These are phyloP conservation scores for Cordyceps farinosa DNA, from an alignment of 2,329 filamentous ascomycete species.

Conservation along the genomic window DNA sequence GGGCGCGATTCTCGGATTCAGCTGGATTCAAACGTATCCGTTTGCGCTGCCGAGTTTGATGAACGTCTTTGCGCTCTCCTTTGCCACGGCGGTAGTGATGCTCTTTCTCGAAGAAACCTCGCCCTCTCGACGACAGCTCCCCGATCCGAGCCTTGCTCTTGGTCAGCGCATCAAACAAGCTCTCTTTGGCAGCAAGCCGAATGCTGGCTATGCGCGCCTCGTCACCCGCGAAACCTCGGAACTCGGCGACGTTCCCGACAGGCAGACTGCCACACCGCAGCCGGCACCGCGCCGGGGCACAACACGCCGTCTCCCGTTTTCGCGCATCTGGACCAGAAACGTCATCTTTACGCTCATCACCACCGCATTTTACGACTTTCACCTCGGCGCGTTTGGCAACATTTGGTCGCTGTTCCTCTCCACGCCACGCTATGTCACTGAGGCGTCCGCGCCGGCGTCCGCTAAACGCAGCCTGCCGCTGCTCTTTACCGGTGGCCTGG, in stretches of 20 bases:
- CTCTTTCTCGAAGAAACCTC: constrained; percentile 65
- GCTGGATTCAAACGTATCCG: constrained; percentile 63
- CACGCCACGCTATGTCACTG: constrained; percentile 49
- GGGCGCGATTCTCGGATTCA: constrained; percentile 54
- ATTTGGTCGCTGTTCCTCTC: constrained; percentile 69
- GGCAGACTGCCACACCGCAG: constrained; percentile 4
- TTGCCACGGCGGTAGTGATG: constrained; percentile 52
- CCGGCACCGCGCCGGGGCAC: constrained; percentile 18
- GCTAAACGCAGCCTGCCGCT: constrained; percentile 39
- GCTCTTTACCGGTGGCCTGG: constrained; percentile 62
- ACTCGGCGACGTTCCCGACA: background rate
- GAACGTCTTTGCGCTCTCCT: constrained; percentile 57
- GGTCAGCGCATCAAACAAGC: constrained; percentile 31
- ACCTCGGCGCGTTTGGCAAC: constrained; percentile 65
- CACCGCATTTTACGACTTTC: constrained; percentile 67
- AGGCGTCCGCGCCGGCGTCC: constrained; percentile 27
- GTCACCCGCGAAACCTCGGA: constrained; percentile 21
- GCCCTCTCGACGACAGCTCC: constrained; percentile 41
- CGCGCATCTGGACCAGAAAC: constrained; percentile 45
- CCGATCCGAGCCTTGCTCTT: constrained; percentile 42
- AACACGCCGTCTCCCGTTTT: constrained; percentile 33
- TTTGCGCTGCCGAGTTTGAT: constrained; percentile 68
- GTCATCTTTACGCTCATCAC: constrained; percentile 54
- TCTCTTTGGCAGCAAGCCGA: constrained; percentile 27
- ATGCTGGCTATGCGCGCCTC: constrained; percentile 32